phyloP scores from a whole-genome alignment of 169 alveolate genomes.

The Eimeria acervulina region DNA sequence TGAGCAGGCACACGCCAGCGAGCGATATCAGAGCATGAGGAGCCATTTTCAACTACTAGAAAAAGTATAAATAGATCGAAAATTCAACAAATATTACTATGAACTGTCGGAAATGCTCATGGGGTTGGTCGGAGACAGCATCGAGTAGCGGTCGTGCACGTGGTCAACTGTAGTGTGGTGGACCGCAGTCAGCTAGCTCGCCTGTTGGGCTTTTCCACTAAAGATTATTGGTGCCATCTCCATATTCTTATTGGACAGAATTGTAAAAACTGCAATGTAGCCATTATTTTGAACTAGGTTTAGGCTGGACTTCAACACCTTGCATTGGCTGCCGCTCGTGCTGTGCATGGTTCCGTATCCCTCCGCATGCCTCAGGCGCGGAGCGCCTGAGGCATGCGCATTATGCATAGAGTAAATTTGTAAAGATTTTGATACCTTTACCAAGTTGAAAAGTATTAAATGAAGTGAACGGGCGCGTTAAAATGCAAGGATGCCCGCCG shows the following conservation, averaged over 20 bases:
- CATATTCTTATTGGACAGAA: background rate
- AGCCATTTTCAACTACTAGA: background rate
- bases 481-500: background rate
- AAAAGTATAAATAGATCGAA: background rate
- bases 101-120: background rate
- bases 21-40: background rate
- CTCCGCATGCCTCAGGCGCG: too few species aligned
- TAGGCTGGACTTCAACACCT: background rate
- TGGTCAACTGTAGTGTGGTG: background rate
- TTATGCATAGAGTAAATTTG: background rate
- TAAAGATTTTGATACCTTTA: background rate
- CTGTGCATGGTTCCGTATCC: background rate
- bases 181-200: slow-evolving; percentile 20
- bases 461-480: too few species aligned
- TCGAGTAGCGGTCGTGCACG: slow-evolving; percentile 14
- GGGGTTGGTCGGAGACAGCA: background rate
- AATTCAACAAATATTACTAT: background rate
- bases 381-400: background rate
- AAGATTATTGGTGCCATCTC: background rate
- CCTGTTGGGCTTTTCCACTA: background rate
- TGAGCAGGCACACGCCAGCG: background rate
- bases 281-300: background rate
- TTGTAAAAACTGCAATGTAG: background rate
- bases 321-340: background rate
- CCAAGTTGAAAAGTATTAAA: background rate